Evolutionary conservation across 331 rosid genomes (phyloP).

Genomic region (Quercus lobata): DNA sequence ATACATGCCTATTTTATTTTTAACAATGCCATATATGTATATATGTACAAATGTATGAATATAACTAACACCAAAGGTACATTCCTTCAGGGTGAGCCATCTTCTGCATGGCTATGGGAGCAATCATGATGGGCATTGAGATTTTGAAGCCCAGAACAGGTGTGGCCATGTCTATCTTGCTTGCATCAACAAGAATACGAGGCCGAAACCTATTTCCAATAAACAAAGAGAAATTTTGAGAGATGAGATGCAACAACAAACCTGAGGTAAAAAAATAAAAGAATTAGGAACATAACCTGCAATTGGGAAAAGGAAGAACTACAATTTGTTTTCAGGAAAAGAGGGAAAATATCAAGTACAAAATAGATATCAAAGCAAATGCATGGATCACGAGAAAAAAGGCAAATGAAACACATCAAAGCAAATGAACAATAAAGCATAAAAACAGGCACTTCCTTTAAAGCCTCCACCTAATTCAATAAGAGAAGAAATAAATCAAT

Average conservation of each 20-base stretch:
- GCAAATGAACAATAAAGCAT: neutral
- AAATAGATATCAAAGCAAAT: neutral
- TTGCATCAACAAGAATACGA: constrained; percentile 79
- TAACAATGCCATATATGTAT: neutral
- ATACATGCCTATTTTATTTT: neutral
- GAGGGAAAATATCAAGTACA: neutral
- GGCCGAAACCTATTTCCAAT: constrained; percentile 68
- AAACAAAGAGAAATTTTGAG: constrained; percentile 1
- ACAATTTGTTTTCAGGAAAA: neutral
- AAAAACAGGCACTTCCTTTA: constrained; percentile 28
- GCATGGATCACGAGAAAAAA: neutral
- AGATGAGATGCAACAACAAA: constrained; percentile 2
- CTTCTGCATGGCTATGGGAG: constrained; percentile 93
- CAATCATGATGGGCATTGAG: constrained; percentile 96
- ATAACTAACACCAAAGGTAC: constrained; percentile 1
- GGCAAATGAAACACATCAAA: neutral
- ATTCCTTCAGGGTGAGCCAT: constrained; percentile 96
- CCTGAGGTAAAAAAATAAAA: neutral
- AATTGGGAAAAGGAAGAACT: neutral
- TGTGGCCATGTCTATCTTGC: constrained; percentile 73
- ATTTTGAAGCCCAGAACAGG: constrained; percentile 81
- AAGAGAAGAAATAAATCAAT: constrained; percentile 15
- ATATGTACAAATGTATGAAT: neutral
- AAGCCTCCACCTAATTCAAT: constrained; percentile 68
- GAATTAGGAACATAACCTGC: neutral